A percentile compares a stretch with the other conserved stretches of the same genome.
These are phyloP conservation scores for Moricandia arvensis DNA, from an alignment of 345 rosid genomes.

Conservation along the genomic window DNA sequence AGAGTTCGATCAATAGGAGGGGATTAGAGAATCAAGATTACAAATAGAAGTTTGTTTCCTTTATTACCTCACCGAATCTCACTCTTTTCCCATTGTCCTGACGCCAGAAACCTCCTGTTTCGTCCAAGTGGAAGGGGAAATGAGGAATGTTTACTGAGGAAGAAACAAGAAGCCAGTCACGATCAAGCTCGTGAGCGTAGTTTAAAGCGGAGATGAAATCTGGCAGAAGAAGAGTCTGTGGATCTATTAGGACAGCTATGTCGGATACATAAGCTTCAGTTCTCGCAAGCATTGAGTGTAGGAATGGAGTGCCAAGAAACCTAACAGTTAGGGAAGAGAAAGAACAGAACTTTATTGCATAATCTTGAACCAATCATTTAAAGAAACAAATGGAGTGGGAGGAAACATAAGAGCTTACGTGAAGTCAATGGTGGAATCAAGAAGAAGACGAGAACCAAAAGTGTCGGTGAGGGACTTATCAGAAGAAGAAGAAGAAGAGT, in stretches of 20 bases:
- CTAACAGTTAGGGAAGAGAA: slow-evolving; percentile 34
- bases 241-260: slow-evolving; percentile 53
- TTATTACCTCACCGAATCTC: slow-evolving; percentile 61
- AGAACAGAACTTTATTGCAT: neutral
- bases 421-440: slow-evolving; percentile 72
- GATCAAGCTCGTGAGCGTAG: slow-evolving; percentile 52
- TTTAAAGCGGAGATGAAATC: slow-evolving; percentile 57
- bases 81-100: slow-evolving; percentile 48
- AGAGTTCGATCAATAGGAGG: slow-evolving; percentile 35
- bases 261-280: slow-evolving; percentile 46
- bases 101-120: slow-evolving; percentile 58
- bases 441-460: slow-evolving; percentile 59
- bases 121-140: slow-evolving; percentile 57
- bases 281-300: slow-evolving; percentile 85
- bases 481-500: too few relatives aligned
- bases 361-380: neutral
- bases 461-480: slow-evolving; percentile 48
- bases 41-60: neutral
- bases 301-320: slow-evolving; percentile 80
- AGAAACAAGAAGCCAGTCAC: slow-evolving; percentile 80
- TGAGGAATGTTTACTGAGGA: slow-evolving; percentile 47
- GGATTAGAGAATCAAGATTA: neutral
- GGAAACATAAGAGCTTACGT: slow-evolving; percentile 50
- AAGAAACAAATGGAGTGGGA: too few relatives aligned
- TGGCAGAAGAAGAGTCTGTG: slow-evolving; percentile 55